Evolutionary conservation across 495 filamentous ascomycete genomes (phyloP), one percentile per base, ranked within the genome.

Genomic region (Pseudevernia furfuracea): DNA sequence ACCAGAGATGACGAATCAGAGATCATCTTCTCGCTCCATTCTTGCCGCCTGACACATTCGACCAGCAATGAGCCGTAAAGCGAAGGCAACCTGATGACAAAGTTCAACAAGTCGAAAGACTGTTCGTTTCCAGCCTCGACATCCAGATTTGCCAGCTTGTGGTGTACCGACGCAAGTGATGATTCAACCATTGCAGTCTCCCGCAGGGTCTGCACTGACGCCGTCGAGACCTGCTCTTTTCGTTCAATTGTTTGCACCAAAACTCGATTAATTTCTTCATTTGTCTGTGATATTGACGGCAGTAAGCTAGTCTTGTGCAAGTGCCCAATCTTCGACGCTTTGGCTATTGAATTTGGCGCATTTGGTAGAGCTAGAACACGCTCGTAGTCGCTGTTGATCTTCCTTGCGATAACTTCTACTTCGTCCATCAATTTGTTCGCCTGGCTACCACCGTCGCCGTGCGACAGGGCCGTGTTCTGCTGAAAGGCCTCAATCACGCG

Each of bases 21-120:
- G 67, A 85, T 88, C 71, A 97, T 86, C 74, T 96, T 97, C 30
- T 92, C 88, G 12, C 82, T 84, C 90, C 94, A 99, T 76, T 97
- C 92, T 44, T 84, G 87, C 15, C 94, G 87, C 61, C 88, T 84
- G 55, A 96, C 82, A 32, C 91, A 87, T 71, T 99, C 94, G 21
- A 92, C 81, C 19, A 96, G 76, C 34, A 96, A 86, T 0, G 90
- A 90, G 3, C 94, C 93, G 72, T 99, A 99, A 34, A 91, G 81
- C 62, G 87, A 84, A 12, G 94, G 95, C 62, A 97, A 81, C 58
- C 90, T 84, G 38, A 89, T 87, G 15, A 96, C 85, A 30, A 87
- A 76, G 37, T 84, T 82, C 12, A 97, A 77, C 36, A 89, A 78
- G 52, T 95, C 86, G 73, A 96, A 93, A 0, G 86, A 84, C 28